Base-by-base conservation (phyloP, 2,329 filamentous ascomycete genomes). In the Cercospora sesami region DNA sequence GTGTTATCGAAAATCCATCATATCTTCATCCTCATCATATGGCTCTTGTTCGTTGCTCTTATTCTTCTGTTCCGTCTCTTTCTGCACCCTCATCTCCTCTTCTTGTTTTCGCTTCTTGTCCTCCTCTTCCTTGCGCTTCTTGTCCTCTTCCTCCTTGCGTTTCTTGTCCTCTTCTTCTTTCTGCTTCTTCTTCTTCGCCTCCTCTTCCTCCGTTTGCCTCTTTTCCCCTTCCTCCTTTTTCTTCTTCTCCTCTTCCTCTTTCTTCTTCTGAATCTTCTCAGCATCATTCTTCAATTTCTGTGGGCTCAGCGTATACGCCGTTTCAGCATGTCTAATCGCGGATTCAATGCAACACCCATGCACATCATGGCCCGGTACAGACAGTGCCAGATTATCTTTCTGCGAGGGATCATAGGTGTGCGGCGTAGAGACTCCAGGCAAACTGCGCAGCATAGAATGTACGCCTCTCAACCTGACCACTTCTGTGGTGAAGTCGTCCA, bases 401-500 rank as follows among this genome's bases (percentile, higher is more conserved):
- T 9, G 7, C 2, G 33, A 39, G 14, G 5, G 3, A 16, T 18
- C 31, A 5, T n/a, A 2, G 2, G 16, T 1, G 58, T 18, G 9
- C 7, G 21, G 16, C 5, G 16, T 8, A 16, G 30, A 14, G 3
- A 60, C 16, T 26, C 16, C 23, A 9, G 55, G 58, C 18, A 60
- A 31, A 14, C 33, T 26, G 8, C 8, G 18, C 14, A 60, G n/a
- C 33, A 60, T n/a, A 18, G 30, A 12, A 18, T 26, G 10, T 18
- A 60, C 33, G 6, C 58, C 58, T 10, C 58, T 31, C 7, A 60
- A 8, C 6, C 31, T 60, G 16, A 60, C 21, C 18, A 60, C 31
- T n/a, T 60, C 16, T 18, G 58, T 60, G 6, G 58, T 60, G 33
- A 9, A 60, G 23, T 60, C 58, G 16, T 60, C 58, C 12, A 60